phyloP scores from a whole-genome alignment of 2,329 filamentous ascomycete species.

The Alternaria viburni region DNA sequence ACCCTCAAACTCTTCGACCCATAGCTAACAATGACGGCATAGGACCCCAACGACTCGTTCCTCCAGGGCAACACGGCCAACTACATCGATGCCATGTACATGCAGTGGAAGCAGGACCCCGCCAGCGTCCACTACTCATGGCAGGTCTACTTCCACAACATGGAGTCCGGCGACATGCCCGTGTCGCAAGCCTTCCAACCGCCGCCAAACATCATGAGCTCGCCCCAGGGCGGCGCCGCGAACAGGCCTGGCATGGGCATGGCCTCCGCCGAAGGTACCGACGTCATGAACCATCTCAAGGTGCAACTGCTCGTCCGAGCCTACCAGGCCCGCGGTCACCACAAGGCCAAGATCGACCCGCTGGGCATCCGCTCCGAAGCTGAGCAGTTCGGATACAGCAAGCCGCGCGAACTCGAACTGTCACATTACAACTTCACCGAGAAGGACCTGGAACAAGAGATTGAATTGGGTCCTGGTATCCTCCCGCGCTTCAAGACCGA shows the following conservation, averaged over 20 bases:
- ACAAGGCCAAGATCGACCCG: slow-evolving; percentile 97
- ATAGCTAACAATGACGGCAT: slow-evolving; percentile 38
- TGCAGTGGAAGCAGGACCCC: slow-evolving; percentile 95
- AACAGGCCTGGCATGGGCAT: slow-evolving; percentile 73
- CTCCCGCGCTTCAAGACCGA: slow-evolving; percentile 91
- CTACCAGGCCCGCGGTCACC: slow-evolving; percentile 96
- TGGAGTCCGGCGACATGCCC: slow-evolving; percentile 98
- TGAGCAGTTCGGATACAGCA: slow-evolving; percentile 81
- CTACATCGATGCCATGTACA: slow-evolving; percentile 99
- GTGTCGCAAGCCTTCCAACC: slow-evolving; percentile 96
- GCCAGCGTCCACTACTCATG: slow-evolving; percentile 95
- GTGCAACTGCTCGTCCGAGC: slow-evolving; percentile 96
- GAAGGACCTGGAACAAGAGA: slow-evolving; percentile 90
- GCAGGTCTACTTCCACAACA: slow-evolving; percentile 99
- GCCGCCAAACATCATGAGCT: slow-evolving; percentile 87
- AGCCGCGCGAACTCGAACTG: slow-evolving; percentile 89
- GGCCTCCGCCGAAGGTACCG: slow-evolving; percentile 71
- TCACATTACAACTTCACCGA: slow-evolving; percentile 96
- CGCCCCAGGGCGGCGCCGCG: slow-evolving; percentile 75
- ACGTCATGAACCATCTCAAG: slow-evolving; percentile 96
- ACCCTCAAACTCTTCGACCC: slow-evolving; percentile 17
- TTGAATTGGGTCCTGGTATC: slow-evolving; percentile 91
- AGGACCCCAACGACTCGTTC: slow-evolving; percentile 94
- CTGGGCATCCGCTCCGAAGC: slow-evolving; percentile 89
- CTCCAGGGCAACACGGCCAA: slow-evolving; percentile 95